Evolutionary conservation across 2,329 filamentous ascomycete species (phyloP).

Genomic region (Monosporascus sp.): DNA sequence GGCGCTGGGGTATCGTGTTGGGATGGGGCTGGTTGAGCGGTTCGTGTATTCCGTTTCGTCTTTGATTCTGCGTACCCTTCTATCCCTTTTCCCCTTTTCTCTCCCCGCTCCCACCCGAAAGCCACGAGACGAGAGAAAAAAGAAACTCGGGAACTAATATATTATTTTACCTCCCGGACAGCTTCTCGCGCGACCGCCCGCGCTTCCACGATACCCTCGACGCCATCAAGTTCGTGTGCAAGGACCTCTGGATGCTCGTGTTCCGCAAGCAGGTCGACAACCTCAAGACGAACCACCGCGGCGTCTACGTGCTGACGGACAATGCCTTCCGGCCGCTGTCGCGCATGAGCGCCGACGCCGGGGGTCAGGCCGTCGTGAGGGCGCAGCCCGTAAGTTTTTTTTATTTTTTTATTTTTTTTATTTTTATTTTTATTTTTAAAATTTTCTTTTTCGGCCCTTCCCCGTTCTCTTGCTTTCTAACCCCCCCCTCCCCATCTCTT

Average conservation of each 20-base stretch:
- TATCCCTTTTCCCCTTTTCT: background rate
- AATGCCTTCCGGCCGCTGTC: constrained; percentile 83
- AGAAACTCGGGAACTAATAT: no score
- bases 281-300: constrained; percentile 94
- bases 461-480: background rate
- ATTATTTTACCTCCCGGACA: constrained; percentile 24
- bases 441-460: background rate
- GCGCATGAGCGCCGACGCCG: constrained; percentile 79
- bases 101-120: background rate
- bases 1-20: constrained; percentile 81
- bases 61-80: background rate
- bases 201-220: constrained; percentile 90
- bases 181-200: constrained; percentile 76
- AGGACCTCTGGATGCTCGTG: constrained; percentile 91
- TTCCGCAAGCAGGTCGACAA: constrained; percentile 99
- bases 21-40: constrained; percentile 87
- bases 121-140: background rate
- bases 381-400: constrained; percentile 67
- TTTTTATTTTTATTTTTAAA: no score
- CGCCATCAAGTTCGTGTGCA: constrained; percentile 97
- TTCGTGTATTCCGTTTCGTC: constrained; percentile 34
- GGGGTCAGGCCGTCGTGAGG: constrained; percentile 64
- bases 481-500: background rate
- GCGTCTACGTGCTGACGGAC: constrained; percentile 94
- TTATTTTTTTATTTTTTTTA: constrained; percentile 3